phyloP scores from a whole-genome alignment of 345 rosid genomes.

The Linum lewisii region DNA sequence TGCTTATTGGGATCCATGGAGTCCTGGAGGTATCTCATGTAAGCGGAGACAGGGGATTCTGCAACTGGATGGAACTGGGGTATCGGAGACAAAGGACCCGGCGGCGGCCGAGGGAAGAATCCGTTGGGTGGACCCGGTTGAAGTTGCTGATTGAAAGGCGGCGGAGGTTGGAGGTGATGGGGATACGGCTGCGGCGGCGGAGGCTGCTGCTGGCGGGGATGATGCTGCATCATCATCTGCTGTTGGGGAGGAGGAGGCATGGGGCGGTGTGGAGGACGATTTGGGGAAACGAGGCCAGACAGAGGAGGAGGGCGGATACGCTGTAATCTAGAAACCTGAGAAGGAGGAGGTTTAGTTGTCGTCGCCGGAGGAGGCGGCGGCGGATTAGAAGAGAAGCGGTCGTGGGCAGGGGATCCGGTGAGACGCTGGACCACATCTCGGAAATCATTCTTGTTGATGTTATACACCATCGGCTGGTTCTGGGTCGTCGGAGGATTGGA shows the following conservation, averaged over 20 bases:
- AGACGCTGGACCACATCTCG: conserved; percentile 89
- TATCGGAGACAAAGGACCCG: conserved; percentile 47
- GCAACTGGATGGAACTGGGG: conserved; percentile 65
- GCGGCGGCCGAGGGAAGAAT: conserved; percentile 32
- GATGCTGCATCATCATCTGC: not conserved
- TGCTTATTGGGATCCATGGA: conserved; percentile 43
- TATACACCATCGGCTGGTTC: conserved; percentile 77
- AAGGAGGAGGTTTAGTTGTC: conserved; percentile 20
- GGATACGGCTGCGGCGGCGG: not conserved
- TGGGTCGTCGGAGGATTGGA: not conserved
- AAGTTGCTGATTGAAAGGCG: not conserved
- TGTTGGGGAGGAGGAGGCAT: not conserved
- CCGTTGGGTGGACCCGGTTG: not conserved
- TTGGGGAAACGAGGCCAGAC: conserved; percentile 27
- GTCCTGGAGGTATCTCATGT: conserved; percentile 64
- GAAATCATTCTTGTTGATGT: conserved; percentile 86
- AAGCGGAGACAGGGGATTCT: conserved; percentile 63
- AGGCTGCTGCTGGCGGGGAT: not conserved
- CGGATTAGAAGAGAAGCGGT: conserved; percentile 38
- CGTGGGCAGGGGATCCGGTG: conserved; percentile 87
- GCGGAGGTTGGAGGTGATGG: not conserved
- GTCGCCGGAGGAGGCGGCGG: conserved; percentile 70
- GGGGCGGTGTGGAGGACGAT: conserved; percentile 3
- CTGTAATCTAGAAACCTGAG: conserved; percentile 70
- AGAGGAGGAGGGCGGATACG: conserved; percentile 94